Percentiles rank a stretch among this genome's conserved stretches.
phyloP scores from a whole-genome alignment of 176 grass and related monocot species.

The Tuctoria greenei region DNA sequence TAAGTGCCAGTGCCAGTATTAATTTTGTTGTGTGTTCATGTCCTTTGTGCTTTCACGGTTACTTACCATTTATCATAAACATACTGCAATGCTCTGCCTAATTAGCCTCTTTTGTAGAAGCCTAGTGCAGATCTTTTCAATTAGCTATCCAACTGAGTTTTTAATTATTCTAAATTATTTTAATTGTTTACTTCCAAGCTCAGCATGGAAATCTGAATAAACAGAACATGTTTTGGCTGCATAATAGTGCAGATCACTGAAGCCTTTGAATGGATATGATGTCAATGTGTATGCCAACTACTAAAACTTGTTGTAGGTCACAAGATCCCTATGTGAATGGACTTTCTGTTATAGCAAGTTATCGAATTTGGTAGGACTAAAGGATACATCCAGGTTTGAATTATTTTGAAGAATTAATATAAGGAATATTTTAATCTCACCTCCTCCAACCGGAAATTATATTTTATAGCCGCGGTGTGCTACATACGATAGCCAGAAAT shows the following conservation, averaged over 20 bases:
- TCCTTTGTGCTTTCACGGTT: background rate
- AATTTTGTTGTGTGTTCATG: background rate
- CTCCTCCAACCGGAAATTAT: too few species aligned
- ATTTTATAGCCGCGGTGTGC: too few species aligned
- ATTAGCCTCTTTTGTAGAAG: background rate
- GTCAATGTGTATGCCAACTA: background rate
- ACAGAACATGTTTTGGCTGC: background rate
- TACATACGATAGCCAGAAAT: too few species aligned
- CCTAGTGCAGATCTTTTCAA: background rate
- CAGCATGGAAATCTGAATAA: background rate
- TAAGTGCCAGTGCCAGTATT: conserved; percentile 53
- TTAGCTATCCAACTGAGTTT: background rate
- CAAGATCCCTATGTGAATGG: background rate
- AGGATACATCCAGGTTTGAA: background rate
- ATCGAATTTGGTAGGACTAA: conserved; percentile 1
- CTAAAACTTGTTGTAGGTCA: background rate
- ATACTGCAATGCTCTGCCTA: background rate
- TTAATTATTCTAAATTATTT: background rate
- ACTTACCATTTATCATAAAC: background rate
- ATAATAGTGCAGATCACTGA: background rate
- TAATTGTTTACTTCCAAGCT: background rate
- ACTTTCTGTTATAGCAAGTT: background rate
- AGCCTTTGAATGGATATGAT: background rate
- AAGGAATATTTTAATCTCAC: too few species aligned
- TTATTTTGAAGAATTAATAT: conserved; percentile 1